Percentiles rank a stretch among this genome's conserved stretches.
Conservation (phyloP, 2,329 filamentous ascomycete species). For the Dactylellina sp. region DNA sequence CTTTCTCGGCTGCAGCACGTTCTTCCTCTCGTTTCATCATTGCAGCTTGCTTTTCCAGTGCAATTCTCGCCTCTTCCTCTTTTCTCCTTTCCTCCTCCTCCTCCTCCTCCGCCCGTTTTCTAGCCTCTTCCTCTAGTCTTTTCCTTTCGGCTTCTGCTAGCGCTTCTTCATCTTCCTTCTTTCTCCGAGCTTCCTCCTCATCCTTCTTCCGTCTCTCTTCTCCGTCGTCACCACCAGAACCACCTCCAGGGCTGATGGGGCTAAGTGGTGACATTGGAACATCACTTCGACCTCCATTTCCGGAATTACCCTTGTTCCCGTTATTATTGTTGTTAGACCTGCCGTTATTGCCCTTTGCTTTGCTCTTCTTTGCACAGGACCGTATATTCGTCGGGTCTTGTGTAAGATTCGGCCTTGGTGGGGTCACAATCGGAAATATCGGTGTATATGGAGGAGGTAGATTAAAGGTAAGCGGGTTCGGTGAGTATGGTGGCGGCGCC, state of each 20-base stretch:
- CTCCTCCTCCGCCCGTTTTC: slow-evolving; percentile 21
- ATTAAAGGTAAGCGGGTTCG: slow-evolving; percentile 8
- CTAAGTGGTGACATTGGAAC: slow-evolving; percentile 40
- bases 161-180: slow-evolving; percentile 31
- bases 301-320: slow-evolving; percentile 23
- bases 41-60: slow-evolving; percentile 17
- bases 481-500: slow-evolving; percentile 26
- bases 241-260: slow-evolving; percentile 40
- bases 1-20: slow-evolving; percentile 16
- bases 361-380: slow-evolving; percentile 45
- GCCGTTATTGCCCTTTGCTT: slow-evolving; percentile 13
- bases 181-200: slow-evolving; percentile 31
- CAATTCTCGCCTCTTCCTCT: slow-evolving; percentile 20
- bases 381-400: slow-evolving; percentile 49
- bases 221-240: slow-evolving; percentile 35
- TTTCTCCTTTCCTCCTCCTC: slow-evolving; percentile 24
- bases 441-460: slow-evolving; percentile 36
- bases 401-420: slow-evolving; percentile 26
- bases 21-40: slow-evolving; percentile 29
- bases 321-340: neutral
- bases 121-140: slow-evolving; percentile 27
- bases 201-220: slow-evolving; percentile 40
- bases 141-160: slow-evolving; percentile 19
- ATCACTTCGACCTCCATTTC: slow-evolving; percentile 33
- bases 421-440: slow-evolving; percentile 16